Base-by-base conservation (phyloP, 2,329 filamentous ascomycete genomes). In the Pseudopyrenochaeta lycopersici region DNA sequence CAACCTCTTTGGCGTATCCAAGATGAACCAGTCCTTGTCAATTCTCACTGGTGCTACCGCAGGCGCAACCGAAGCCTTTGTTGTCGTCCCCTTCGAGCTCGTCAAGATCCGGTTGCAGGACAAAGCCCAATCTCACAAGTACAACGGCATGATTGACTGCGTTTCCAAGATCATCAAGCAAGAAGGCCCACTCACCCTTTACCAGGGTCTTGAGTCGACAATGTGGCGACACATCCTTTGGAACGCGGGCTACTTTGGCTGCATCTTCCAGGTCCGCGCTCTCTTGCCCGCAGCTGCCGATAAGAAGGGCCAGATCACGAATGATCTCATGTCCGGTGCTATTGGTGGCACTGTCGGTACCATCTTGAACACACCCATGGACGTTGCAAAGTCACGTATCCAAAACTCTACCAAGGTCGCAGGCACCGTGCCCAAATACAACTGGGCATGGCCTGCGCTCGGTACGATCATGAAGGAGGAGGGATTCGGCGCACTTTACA, bases 41-140 rank as follows among this genome's bases (percentile, higher is more conserved):
- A 86, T 97, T 63, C 86, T 99, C 46, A 99, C 95, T 3, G 95
- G 95, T 67, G 95, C 95, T 30, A 91, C 92, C 20, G 95, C 95
- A 55, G 95, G 95, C 76, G 95, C 94, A 31, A 98, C 94, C 53
- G 95, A 99, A 80, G 85, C 94, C 46, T 95, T 99, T 75, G 93
- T 98, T 64, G 95, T 99, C 56, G 95, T 99, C 29, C 95, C 95
- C 45, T 99, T 99, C 77, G 95, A 97, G 83, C 87, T 97, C 54
- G 90, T 99, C 84, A 99, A 99, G 86, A 99, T 99, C 75, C 89
- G 95, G 64, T 85, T 99, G 41, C 95, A 99, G 78, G 95, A 99
- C 82, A 92, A 91, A 80, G 92, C 94, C 14, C 95, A 92, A 45
- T 92, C 94, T 36, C 87, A 90, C 74, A 96, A 91, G 77, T 95